A percentile compares a stretch with the other conserved stretches of the same genome.
These are phyloP conservation scores for Xanthoparmelia taractica DNA, from an alignment of 495 filamentous ascomycete species.

Conservation along the genomic window DNA sequence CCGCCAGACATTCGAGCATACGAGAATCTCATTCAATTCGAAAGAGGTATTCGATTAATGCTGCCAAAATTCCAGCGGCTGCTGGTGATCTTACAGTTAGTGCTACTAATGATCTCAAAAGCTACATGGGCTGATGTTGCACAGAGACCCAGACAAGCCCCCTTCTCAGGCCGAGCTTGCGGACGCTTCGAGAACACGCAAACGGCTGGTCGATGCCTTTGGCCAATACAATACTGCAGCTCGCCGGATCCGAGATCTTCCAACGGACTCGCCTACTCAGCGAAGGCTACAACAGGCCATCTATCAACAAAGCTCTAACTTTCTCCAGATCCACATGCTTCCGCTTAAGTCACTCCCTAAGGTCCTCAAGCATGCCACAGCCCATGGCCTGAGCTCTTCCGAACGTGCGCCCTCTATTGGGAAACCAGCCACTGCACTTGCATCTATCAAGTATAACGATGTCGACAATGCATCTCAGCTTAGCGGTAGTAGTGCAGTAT, in stretches of 20 bases:
- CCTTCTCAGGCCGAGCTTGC: slow-evolving; percentile 67
- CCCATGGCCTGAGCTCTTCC: slow-evolving; percentile 30
- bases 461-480: slow-evolving; percentile 54
- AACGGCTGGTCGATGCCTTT: slow-evolving; percentile 85
- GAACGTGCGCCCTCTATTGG: slow-evolving; percentile 31
- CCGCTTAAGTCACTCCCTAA: slow-evolving; percentile 81
- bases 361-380: slow-evolving; percentile 63
- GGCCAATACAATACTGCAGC: slow-evolving; percentile 82
- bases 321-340: slow-evolving; percentile 87
- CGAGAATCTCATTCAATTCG: slow-evolving; percentile 80
- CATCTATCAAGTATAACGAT: slow-evolving; percentile 54
- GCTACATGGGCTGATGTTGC: slow-evolving; percentile 30
- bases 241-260: slow-evolving; percentile 71
- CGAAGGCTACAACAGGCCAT: slow-evolving; percentile 72
- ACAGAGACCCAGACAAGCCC: slow-evolving; percentile 59
- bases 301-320: slow-evolving; percentile 72
- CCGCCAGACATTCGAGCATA: slow-evolving; percentile 76
- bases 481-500: slow-evolving; percentile 57
- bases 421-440: slow-evolving; percentile 43
- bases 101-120: not conserved
- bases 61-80: slow-evolving; percentile 83
- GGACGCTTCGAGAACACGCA: slow-evolving; percentile 85
- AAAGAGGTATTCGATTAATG: slow-evolving; percentile 75
- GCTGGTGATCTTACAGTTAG: slow-evolving; percentile 57
- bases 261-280: slow-evolving; percentile 64